Percentiles rank a stretch among this genome's conserved stretches.
Conservation (phyloP, 108 stramenopile species). For the Epipyxis sp. region DNA sequence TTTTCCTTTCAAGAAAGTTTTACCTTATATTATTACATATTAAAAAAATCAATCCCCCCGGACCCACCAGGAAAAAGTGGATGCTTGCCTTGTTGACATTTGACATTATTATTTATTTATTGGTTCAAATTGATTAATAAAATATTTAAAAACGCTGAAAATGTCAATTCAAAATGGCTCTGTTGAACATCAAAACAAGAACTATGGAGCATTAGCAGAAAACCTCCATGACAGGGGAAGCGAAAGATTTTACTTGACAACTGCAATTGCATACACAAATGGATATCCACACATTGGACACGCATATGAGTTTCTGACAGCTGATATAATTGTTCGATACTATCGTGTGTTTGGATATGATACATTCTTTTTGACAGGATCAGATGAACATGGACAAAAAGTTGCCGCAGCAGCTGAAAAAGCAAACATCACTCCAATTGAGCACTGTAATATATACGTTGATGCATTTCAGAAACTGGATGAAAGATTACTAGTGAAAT, state of each 20-base stretch:
- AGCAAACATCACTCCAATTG: conserved; percentile 72
- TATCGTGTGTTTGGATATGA: conserved; percentile 73
- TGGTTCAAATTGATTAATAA: too few species aligned
- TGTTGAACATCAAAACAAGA: neutral
- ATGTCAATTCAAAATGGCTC: conserved; percentile 1
- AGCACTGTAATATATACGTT: conserved; percentile 77
- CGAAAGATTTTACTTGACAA: conserved; percentile 61
- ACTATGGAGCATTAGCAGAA: neutral
- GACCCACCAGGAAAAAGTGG: too few species aligned
- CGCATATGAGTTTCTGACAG: conserved; percentile 90
- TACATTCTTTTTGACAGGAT: conserved; percentile 56
- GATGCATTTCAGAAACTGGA: conserved; percentile 52
- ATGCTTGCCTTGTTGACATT: too few species aligned
- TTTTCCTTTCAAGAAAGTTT: too few species aligned
- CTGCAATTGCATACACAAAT: conserved; percentile 97
- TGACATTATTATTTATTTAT: too few species aligned
- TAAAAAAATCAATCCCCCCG: too few species aligned
- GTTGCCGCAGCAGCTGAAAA: conserved; percentile 85
- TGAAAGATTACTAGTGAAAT: conserved; percentile 65
- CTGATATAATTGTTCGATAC: conserved; percentile 91
- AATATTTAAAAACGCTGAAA: too few species aligned
- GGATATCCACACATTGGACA: conserved; percentile 98
- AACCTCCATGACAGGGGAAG: neutral
- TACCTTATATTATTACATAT: too few species aligned
- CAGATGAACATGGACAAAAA: conserved; percentile 76